These are phyloP conservation scores for Cyamopsis tetragonoloba DNA, from an alignment of 306 rosid species.

Conservation along the genomic window DNA sequence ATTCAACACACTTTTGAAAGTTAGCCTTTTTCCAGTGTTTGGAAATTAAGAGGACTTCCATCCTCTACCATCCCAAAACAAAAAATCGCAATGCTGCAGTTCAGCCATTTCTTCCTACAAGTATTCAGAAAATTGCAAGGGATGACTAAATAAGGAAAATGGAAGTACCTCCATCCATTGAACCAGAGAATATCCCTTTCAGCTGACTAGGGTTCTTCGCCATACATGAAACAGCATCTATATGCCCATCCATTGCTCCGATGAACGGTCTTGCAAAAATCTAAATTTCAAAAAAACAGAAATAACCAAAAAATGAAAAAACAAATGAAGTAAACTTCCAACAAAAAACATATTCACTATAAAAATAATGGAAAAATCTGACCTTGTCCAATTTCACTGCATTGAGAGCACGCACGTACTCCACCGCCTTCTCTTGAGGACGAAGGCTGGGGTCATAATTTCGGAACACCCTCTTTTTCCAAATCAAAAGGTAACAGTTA, in stretches of 20 bases:
- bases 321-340: not conserved
- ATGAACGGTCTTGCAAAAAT: slow-evolving; percentile 90
- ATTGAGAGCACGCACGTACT: slow-evolving; percentile 84
- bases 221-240: slow-evolving; percentile 83
- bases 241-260: slow-evolving; percentile 95
- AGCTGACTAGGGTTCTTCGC: slow-evolving; percentile 78
- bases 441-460: slow-evolving; percentile 84
- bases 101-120: slow-evolving; percentile 1
- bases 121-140: not conserved
- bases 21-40: not conserved
- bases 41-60: slow-evolving; percentile 13
- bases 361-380: not conserved
- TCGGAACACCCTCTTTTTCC: slow-evolving; percentile 71
- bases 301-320: not conserved
- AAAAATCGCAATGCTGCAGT: not conserved
- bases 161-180: slow-evolving; percentile 93
- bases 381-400: slow-evolving; percentile 94
- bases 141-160: not conserved
- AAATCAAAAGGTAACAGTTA: not conserved
- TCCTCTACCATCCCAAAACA: slow-evolving; percentile 3
- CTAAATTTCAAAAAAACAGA: slow-evolving; percentile 28
- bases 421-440: slow-evolving; percentile 83
- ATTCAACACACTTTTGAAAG: not conserved
- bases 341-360: not conserved
- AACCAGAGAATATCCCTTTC: slow-evolving; percentile 82